Evolutionary conservation across 106 monocot genomes (phyloP).

Genomic region (Triglochin maritima): DNA sequence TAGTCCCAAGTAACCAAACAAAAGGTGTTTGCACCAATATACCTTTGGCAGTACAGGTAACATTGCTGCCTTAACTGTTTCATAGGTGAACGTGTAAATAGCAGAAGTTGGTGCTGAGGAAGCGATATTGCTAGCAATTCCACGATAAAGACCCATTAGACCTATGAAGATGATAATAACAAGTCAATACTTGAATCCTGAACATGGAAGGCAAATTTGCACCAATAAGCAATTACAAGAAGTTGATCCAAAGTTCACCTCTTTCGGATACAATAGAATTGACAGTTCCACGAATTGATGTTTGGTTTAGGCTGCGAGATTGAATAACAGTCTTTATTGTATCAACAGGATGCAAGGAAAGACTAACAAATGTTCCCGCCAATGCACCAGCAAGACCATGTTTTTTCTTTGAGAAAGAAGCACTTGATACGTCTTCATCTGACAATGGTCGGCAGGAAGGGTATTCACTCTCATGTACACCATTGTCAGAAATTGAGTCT

Average conservation of each 20-base stretch:
- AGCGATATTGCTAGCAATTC: conserved; percentile 85
- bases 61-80: conserved; percentile 78
- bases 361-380: conserved; percentile 79
- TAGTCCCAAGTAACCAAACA: no score
- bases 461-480: conserved; percentile 2
- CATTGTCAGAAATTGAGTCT: conserved; percentile 3
- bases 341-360: conserved; percentile 89
- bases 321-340: conserved; percentile 92
- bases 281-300: conserved; percentile 28
- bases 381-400: conserved; percentile 85
- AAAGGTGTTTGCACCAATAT: neutral
- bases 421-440: conserved; percentile 29
- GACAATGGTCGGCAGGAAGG: conserved; percentile 5
- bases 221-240: neutral
- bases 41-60: conserved; percentile 80
- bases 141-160: conserved; percentile 72
- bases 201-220: neutral
- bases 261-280: conserved; percentile 57
- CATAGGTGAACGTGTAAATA: conserved; percentile 90
- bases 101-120: conserved; percentile 92
- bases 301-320: conserved; percentile 29
- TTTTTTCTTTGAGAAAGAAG: conserved; percentile 38
- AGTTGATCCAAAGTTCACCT: conserved; percentile 22
- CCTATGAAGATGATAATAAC: conserved; percentile 26
- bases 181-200: neutral